Percentiles rank a stretch among this genome's conserved stretches.
Evolutionary conservation across 192 early-diverging fungal species (phyloP).

Genomic region (Phlyctochytrium bullatum): DNA sequence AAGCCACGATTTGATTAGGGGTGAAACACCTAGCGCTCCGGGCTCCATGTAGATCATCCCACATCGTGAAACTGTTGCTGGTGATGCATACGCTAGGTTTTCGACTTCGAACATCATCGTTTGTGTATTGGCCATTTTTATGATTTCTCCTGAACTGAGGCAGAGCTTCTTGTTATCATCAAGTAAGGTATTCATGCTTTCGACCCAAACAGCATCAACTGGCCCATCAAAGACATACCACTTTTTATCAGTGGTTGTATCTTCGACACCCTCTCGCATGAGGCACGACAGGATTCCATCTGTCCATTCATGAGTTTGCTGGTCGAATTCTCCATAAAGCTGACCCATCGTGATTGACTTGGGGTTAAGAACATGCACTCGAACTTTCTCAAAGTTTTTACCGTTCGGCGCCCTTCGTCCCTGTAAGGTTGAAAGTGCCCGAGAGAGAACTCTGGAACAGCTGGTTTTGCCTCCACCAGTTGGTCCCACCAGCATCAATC

Average conservation of each 20-base stretch:
- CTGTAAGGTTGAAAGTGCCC: constrained; percentile 39
- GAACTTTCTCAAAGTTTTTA: constrained; percentile 50
- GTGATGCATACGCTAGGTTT: constrained; percentile 61
- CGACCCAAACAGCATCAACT: constrained; percentile 66
- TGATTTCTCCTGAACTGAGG: constrained; percentile 61
- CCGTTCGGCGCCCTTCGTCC: constrained; percentile 52
- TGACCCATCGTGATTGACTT: constrained; percentile 70
- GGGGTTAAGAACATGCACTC: constrained; percentile 54
- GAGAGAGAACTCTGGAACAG: constrained; percentile 45
- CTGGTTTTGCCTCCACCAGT: constrained; percentile 58
- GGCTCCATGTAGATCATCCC: constrained; percentile 72
- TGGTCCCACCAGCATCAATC: constrained; percentile 60
- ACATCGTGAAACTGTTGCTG: constrained; percentile 61
- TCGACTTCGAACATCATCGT: constrained; percentile 68
- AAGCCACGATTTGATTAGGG: constrained; percentile 55
- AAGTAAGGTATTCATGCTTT: constrained; percentile 60
- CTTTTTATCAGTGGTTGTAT: constrained; percentile 55
- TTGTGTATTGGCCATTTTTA: constrained; percentile 59
- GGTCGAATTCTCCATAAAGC: constrained; percentile 64
- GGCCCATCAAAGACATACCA: constrained; percentile 69
- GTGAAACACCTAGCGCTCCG: constrained; percentile 50
- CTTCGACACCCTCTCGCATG: constrained; percentile 58
- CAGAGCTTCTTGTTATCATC: constrained; percentile 69
- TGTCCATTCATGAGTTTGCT: constrained; percentile 61
- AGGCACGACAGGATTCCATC: constrained; percentile 59